Percentiles rank a stretch among this genome's conserved stretches.
Evolutionary conservation across 2,329 filamentous ascomycete species (phyloP).

Genomic region (Fusarium domesticum): DNA sequence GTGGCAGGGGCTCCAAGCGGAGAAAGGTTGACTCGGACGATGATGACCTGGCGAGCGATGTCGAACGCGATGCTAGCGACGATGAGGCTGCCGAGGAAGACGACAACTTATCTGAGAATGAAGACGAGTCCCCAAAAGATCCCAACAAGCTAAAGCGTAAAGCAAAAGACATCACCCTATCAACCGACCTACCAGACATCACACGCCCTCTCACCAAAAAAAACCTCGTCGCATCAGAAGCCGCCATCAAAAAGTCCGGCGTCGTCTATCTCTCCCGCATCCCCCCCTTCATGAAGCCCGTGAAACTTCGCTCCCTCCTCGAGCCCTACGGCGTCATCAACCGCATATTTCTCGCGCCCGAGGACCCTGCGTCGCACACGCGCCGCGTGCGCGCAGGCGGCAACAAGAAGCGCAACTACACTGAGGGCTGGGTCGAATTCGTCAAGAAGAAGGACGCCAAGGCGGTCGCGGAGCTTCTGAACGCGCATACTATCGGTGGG

Average conservation of each 20-base stretch:
- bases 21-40: conserved; percentile 52
- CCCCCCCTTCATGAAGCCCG: conserved; percentile 84
- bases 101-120: conserved; percentile 22
- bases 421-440: conserved; percentile 87
- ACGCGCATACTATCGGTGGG: conserved; percentile 74
- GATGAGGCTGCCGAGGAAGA: conserved; percentile 31
- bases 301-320: conserved; percentile 71
- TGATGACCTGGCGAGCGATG: conserved; percentile 37
- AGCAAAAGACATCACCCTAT: conserved; percentile 30
- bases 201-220: conserved; percentile 60
- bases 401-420: conserved; percentile 79
- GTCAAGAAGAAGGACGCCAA: conserved; percentile 73
- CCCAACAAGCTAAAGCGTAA: conserved; percentile 22
- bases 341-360: conserved; percentile 75
- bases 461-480: conserved; percentile 70
- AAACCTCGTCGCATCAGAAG: conserved; percentile 63
- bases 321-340: conserved; percentile 72
- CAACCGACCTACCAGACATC: conserved; percentile 44
- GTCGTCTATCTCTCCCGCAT: conserved; percentile 81
- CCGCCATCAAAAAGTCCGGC: conserved; percentile 68
- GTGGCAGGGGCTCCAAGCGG: conserved; percentile 59
- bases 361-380: conserved; percentile 64
- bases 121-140: conserved; percentile 20
- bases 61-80: conserved; percentile 35
- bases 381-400: conserved; percentile 69